Conservation (phyloP, 257 asterid genomes). For the Solanum pennellii region DNA sequence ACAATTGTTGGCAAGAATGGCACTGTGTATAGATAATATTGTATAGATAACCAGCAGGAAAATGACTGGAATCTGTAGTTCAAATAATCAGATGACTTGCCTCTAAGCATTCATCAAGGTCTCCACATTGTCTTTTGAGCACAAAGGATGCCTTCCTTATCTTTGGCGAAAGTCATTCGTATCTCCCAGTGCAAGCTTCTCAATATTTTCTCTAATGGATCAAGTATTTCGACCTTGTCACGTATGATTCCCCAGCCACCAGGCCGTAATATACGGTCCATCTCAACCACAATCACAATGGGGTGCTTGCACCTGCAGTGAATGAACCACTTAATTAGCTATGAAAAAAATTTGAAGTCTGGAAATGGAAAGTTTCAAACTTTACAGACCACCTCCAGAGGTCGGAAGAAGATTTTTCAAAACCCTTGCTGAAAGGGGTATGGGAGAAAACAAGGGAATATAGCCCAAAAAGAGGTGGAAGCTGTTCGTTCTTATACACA, state of each 20-base stretch:
- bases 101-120: constrained; percentile 24
- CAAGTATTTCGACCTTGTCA: constrained; percentile 73
- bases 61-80: not conserved
- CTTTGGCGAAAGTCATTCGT: constrained; percentile 62
- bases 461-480: not conserved
- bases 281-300: constrained; percentile 62
- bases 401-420: not conserved
- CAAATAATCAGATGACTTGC: not conserved
- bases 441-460: not conserved
- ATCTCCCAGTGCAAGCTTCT: constrained; percentile 86
- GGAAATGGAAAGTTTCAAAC: not conserved
- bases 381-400: not conserved
- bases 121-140: constrained; percentile 84
- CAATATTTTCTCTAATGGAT: constrained; percentile 62
- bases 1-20: not conserved
- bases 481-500: not conserved
- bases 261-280: constrained; percentile 82
- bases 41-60: not conserved
- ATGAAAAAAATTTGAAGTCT: not conserved
- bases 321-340: not conserved
- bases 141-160: constrained; percentile 71
- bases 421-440: not conserved
- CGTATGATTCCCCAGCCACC: constrained; percentile 87
- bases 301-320: constrained; percentile 77
- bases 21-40: not conserved